These are phyloP conservation scores for Rhodocollybia butyracea DNA, from an alignment of 768 basidiomycete species.

Conservation along the genomic window DNA sequence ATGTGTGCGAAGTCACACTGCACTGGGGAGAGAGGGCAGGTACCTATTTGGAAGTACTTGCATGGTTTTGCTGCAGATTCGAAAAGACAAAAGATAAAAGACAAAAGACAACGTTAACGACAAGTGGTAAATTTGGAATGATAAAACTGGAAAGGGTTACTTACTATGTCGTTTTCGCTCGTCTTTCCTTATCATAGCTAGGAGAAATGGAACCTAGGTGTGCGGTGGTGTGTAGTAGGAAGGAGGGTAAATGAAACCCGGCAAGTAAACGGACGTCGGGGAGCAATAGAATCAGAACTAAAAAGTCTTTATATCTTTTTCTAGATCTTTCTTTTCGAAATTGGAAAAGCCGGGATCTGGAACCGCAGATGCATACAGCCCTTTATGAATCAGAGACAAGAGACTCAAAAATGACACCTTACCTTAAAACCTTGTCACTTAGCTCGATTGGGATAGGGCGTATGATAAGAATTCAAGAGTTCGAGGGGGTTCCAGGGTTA, in stretches of 20 bases:
- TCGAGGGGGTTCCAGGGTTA: no score
- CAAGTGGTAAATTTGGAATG: no score
- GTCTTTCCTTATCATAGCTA: neutral
- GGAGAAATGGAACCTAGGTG: neutral
- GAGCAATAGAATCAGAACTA: neutral
- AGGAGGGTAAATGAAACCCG: neutral
- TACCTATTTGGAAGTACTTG: constrained; percentile 41
- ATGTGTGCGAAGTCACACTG: constrained; percentile 48
- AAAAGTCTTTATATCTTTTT: neutral
- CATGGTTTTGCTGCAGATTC: constrained; percentile 42
- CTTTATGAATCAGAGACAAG: constrained; percentile 7
- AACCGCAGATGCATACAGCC: neutral
- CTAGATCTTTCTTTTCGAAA: no score
- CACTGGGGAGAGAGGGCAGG: constrained; percentile 40
- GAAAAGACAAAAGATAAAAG: neutral
- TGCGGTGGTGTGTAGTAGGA: neutral
- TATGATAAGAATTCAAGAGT: neutral
- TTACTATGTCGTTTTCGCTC: constrained; percentile 4
- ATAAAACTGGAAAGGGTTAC: neutral
- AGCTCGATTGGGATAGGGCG: neutral
- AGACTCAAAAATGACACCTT: neutral
- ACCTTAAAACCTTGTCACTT: neutral
- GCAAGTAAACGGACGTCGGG: neutral
- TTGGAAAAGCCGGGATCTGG: neutral
- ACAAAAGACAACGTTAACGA: no score